phyloP scores from a whole-genome alignment of 148 eudicot species.

The Silene uniflora region DNA sequence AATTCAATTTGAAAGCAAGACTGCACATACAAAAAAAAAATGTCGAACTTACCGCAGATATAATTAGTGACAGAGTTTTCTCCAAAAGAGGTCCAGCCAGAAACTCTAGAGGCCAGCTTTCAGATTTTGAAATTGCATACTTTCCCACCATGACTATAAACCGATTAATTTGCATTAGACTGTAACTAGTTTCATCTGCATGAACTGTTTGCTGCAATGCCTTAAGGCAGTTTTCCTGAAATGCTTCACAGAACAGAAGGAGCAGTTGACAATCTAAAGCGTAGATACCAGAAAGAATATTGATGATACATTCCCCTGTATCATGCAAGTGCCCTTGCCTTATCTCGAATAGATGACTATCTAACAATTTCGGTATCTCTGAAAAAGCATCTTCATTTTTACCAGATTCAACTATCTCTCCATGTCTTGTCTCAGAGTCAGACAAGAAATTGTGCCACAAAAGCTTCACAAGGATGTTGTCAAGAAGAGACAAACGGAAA shows the following conservation, averaged over 20 bases:
- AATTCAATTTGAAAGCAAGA: not conserved
- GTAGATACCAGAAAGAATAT: slow-evolving; percentile 63
- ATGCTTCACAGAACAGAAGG: slow-evolving; percentile 48
- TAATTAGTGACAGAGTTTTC: slow-evolving; percentile 51
- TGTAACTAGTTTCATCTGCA: slow-evolving; percentile 30
- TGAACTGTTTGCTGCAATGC: slow-evolving; percentile 42
- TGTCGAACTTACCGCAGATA: slow-evolving; percentile 54
- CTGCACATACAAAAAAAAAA: not conserved
- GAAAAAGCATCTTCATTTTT: slow-evolving; percentile 22
- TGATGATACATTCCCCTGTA: slow-evolving; percentile 66
- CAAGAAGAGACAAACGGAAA: slow-evolving; percentile 50
- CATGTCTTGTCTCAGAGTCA: slow-evolving; percentile 30
- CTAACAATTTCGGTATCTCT: slow-evolving; percentile 25
- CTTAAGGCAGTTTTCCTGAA: slow-evolving; percentile 59
- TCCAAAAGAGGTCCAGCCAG: slow-evolving; percentile 72
- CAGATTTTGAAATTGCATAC: slow-evolving; percentile 54
- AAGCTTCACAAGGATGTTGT: slow-evolving; percentile 60
- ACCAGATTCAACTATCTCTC: slow-evolving; percentile 27
- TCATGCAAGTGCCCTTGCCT: slow-evolving; percentile 47
- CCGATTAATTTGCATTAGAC: slow-evolving; percentile 31
- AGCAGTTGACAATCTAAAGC: slow-evolving; percentile 45
- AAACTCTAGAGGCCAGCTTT: slow-evolving; percentile 66
- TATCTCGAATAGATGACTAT: slow-evolving; percentile 32
- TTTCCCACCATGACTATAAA: slow-evolving; percentile 53
- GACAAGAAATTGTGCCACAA: slow-evolving; percentile 62